Conservation (phyloP, 1,284 basidiomycete species). For the Cerioporus squamosus region DNA sequence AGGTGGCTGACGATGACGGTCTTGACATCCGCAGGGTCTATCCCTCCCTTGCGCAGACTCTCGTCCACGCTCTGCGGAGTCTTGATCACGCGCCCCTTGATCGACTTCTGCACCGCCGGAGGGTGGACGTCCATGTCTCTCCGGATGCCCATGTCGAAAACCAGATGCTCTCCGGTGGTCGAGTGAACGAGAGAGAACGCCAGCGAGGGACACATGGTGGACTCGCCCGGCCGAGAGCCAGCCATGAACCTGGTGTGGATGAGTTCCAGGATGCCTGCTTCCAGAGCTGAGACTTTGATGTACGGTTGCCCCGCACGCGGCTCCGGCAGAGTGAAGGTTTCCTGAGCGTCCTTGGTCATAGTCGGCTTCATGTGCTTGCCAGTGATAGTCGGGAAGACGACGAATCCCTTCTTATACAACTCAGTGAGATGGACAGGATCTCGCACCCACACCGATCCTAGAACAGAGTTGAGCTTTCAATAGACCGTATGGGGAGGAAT, state of each 20-base stretch:
- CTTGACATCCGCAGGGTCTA: slow-evolving; percentile 43
- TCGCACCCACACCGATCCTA: too few species aligned
- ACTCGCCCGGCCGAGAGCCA: slow-evolving; percentile 32
- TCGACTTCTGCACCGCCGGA: slow-evolving; percentile 24
- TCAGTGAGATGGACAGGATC: too few species aligned
- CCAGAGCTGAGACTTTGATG: slow-evolving; percentile 53
- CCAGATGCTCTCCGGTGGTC: slow-evolving; percentile 39
- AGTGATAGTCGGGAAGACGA: too few species aligned
- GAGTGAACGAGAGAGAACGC: slow-evolving; percentile 55
- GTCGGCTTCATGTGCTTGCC: too few species aligned
- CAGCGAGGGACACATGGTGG: slow-evolving; percentile 43
- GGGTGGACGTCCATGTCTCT: slow-evolving; percentile 48
- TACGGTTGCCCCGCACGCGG: slow-evolving; percentile 45
- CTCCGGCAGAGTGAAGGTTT: slow-evolving; percentile 32
- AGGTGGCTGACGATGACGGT: slow-evolving; percentile 55
- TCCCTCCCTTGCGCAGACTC: slow-evolving; percentile 51
- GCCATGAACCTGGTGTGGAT: slow-evolving; percentile 42
- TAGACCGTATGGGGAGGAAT: too few species aligned
- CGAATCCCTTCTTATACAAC: too few species aligned
- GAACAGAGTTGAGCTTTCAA: too few species aligned
- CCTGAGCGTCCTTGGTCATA: too few species aligned
- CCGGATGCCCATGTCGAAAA: slow-evolving; percentile 62
- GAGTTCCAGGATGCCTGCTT: slow-evolving; percentile 47
- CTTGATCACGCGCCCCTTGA: slow-evolving; percentile 22
- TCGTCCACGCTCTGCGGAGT: slow-evolving; percentile 50